Base-by-base conservation (phyloP, 352 stramenopile genomes). In the Pythium aphanidermatum region DNA sequence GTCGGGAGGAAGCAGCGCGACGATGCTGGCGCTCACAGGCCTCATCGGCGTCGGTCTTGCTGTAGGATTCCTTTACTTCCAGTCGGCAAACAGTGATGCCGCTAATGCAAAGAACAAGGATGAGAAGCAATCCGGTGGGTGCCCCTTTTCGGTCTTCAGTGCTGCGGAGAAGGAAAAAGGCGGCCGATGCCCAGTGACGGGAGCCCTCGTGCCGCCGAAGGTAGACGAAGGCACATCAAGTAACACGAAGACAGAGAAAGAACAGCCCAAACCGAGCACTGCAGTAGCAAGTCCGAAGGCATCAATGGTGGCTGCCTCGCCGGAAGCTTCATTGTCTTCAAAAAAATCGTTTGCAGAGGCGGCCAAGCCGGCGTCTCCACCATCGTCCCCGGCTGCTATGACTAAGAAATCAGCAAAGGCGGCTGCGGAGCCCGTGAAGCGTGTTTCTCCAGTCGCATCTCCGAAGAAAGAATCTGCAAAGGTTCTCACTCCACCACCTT, bases 41-140 rank as follows among this genome's bases (percentile, higher is more conserved):
- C 57, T 88, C 34, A 55, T 88, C 29, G 70, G 73, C 49, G 51
- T 88, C 17, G 66, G 68, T 13, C 63, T 88, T 46, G 63, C 64
- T 10, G 61, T 81, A 32, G 76, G 73, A 39, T 84, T 70, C 47
- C 69, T 79, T 33, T 83, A 76, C 56, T 48, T 82, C 44, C 70
- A 83, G 27, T 45, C 50, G 0, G 27, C 38, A 12, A 33, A 17
- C 1, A 39, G 53, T 27, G 55, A 46, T 29, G 62, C 46, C 13
- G 33, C 16, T 23, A 16, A 19, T 10, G 23, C 7, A 30, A 66
- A 68, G 32, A 62, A 62, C 29, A 47, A 35, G 27, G 48, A 58
- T 20, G 43, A 56, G 1, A 52, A 47, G 20, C 38, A 52, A 14
- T 44, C 49, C 10, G 37, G 40, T 27, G 51, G 54, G 16, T 66